These are phyloP conservation scores for Aaosphaeria pasadenensis DNA, from an alignment of 2,329 filamentous ascomycete species.

Conservation along the genomic window DNA sequence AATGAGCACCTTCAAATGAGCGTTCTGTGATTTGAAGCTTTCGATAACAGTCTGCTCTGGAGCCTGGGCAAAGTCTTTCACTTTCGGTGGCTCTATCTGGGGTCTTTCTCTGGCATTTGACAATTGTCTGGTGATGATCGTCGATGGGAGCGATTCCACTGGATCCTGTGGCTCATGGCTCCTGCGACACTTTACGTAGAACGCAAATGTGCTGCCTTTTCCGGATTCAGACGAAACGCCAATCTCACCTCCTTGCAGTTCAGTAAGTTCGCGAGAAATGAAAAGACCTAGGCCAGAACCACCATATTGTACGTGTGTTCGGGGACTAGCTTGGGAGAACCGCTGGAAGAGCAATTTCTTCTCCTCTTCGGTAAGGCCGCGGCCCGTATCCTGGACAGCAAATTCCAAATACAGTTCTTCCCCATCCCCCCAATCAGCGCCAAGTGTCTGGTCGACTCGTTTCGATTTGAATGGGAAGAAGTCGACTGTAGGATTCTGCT, in stretches of 20 bases:
- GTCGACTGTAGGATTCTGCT: slow-evolving; percentile 48
- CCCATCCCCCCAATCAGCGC: slow-evolving; percentile 67
- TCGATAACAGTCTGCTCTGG: slow-evolving; percentile 6
- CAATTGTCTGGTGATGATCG: slow-evolving; percentile 19
- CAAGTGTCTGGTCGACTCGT: slow-evolving; percentile 45
- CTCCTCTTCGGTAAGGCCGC: slow-evolving; percentile 68
- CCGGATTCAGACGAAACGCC: slow-evolving; percentile 67
- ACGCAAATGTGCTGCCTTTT: slow-evolving; percentile 71
- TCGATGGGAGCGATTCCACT: slow-evolving; percentile 22
- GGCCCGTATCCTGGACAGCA: slow-evolving; percentile 73
- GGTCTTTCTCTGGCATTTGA: slow-evolving; percentile 29
- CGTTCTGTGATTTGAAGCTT: slow-evolving; percentile 11
- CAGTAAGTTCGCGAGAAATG: slow-evolving; percentile 74
- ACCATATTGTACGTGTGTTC: slow-evolving; percentile 75
- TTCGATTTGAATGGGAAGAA: slow-evolving; percentile 60
- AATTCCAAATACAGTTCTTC: slow-evolving; percentile 66
- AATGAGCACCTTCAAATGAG: slow-evolving; percentile 36
- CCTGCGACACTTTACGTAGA: slow-evolving; percentile 69
- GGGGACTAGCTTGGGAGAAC: slow-evolving; percentile 74
- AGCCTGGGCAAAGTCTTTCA: slow-evolving; percentile 35
- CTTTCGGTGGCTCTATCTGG: slow-evolving; percentile 18
- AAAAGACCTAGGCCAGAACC: slow-evolving; percentile 77
- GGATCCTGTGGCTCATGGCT: slow-evolving; percentile 39
- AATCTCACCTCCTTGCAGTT: slow-evolving; percentile 77
- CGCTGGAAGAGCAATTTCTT: slow-evolving; percentile 73